These are phyloP conservation scores for Lathyrus oleraceus DNA, from an alignment of 306 rosid species.

Conservation along the genomic window DNA sequence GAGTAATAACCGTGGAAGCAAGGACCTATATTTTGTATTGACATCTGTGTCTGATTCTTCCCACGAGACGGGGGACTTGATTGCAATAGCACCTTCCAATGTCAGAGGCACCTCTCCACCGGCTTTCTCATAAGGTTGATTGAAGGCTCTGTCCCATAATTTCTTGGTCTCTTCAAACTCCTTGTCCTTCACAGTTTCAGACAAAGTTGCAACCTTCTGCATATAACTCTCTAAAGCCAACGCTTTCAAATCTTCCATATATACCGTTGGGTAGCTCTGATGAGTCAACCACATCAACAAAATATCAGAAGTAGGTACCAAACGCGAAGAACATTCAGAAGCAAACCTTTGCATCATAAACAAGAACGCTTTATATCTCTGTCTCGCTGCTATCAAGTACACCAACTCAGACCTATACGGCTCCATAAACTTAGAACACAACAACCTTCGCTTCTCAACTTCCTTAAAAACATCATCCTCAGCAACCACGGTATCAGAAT, in stretches of 20 bases:
- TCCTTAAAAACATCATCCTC: conserved; percentile 45
- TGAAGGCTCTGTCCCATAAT: conserved; percentile 75
- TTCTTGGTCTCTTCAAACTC: conserved; percentile 69
- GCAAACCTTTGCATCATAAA: conserved; percentile 49
- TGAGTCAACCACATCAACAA: conserved; percentile 82
- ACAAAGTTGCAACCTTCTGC: conserved; percentile 53
- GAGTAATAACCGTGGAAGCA: conserved; percentile 74
- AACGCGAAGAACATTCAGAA: conserved; percentile 49
- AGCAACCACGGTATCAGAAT: conserved; percentile 8
- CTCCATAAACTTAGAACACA: conserved; percentile 55
- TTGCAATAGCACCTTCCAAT: conserved; percentile 33
- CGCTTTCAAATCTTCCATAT: conserved; percentile 71
- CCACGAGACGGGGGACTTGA: conserved; percentile 58
- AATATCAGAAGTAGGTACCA: conserved; percentile 82
- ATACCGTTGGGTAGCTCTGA: conserved; percentile 92
- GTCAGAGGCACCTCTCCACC: conserved; percentile 63
- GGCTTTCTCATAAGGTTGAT: conserved; percentile 89
- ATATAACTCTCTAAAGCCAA: conserved; percentile 57
- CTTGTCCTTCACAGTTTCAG: conserved; percentile 51
- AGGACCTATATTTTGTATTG: conserved; percentile 72
- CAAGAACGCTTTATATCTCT: conserved; percentile 78
- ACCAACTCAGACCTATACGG: conserved; percentile 70
- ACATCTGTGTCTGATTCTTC: conserved; percentile 65
- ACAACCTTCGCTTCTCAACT: conserved; percentile 49
- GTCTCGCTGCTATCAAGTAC: conserved; percentile 73